Base-by-base conservation (phyloP, 1,284 basidiomycete genomes). In the Cutaneotrichosporon mucoides region DNA sequence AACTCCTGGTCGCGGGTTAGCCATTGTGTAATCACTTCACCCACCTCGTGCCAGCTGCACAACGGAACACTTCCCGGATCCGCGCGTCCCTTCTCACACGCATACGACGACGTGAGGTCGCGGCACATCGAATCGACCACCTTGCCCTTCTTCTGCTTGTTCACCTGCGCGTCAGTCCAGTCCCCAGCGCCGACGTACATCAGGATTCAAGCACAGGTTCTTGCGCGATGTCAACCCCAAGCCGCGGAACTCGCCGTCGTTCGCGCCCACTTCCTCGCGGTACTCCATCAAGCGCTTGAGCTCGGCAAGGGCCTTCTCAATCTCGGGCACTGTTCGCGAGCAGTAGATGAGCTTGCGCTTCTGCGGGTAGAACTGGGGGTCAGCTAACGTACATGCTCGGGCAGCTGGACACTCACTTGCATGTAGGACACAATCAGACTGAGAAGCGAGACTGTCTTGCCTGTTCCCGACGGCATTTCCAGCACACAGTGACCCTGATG, bases 391-490 rank as follows among this genome's bases (percentile, higher is more conserved):
- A n/a, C n/a, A n/a, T n/a, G n/a, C n/a, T n/a, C n/a, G n/a, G n/a
- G n/a, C n/a, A n/a, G 12, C 5, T 5, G 4, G 4, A 43, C 2
- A 15, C 78, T 54, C 60, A 91, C 94, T 81, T 96, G 92, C 79
- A 98, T 95, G 75, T 99, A 99, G 24, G 94, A 94, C 49, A 99
- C 89, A 79, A 99, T 99, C 60, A 99, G 81, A 12, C 92, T 95
- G 36, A 99, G 82, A 4, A 99, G 82, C 9, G 94, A 98, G 24
- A 99, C 94, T 0, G 96, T 99, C 82, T 99, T 99, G 16, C 96
- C 96, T 41, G 96, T 99, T 12, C 96, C 96, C 10, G 96, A 99
- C 63, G 96, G 96, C 96, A 99, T 99, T 81, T 99, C 96, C 37
- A 99, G 84, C 15, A 99, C 92, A 76, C 96, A 97, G 70, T 99